Evolutionary conservation across 768 basidiomycete species (phyloP).

Genomic region (Cyclocybe aegerita): DNA sequence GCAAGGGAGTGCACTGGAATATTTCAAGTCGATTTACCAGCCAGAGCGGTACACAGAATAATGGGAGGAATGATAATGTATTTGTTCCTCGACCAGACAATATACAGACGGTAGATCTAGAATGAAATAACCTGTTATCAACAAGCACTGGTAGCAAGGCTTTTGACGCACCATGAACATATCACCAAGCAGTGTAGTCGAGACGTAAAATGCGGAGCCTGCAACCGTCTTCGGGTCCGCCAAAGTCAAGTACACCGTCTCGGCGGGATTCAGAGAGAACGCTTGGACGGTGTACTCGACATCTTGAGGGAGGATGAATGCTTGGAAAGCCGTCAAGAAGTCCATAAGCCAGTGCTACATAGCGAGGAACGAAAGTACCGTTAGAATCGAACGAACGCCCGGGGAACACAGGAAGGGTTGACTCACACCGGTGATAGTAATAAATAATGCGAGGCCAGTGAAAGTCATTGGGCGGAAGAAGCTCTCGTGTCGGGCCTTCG

Average conservation of each 20-base stretch:
- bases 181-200: conserved; percentile 11
- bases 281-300: conserved; percentile 1
- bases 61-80: conserved; percentile 9
- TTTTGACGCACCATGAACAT: conserved; percentile 10
- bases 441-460: conserved; percentile 16
- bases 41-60: conserved; percentile 6
- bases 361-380: too few relatives aligned
- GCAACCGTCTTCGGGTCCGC: conserved; percentile 8
- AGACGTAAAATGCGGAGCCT: conserved; percentile 5
- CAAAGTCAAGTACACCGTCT: conserved; percentile 11
- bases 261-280: conserved; percentile 4
- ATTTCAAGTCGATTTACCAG: conserved; percentile 2
- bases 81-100: conserved; percentile 8
- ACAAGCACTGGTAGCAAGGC: not conserved
- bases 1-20: not conserved
- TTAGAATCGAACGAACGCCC: too few relatives aligned
- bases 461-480: conserved; percentile 19
- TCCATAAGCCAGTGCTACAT: conserved; percentile 13
- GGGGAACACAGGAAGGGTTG: too few relatives aligned
- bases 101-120: conserved; percentile 12
- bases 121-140: too few relatives aligned
- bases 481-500: conserved; percentile 12
- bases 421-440: conserved; percentile 18
- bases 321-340: conserved; percentile 7
- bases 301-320: conserved; percentile 8